A percentile compares a stretch with the other conserved stretches of the same genome.
Conservation (phyloP, 306 rosid species). For the Pterocarpus santalinus region DNA sequence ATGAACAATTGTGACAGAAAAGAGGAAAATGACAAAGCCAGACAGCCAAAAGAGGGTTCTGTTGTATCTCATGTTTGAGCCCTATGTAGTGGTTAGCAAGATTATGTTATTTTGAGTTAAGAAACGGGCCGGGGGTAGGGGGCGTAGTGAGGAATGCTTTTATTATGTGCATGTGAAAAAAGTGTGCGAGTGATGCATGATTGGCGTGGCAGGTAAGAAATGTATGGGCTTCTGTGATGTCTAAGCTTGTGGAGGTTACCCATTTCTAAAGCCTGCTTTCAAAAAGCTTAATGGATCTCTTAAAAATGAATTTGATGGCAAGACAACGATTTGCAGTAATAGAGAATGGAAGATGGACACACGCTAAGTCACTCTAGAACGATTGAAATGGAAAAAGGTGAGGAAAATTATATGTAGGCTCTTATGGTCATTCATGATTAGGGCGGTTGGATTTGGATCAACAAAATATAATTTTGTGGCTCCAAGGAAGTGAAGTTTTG, state of each 20-base stretch:
- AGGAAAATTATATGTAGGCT: conserved; percentile 13
- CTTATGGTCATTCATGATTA: conserved; percentile 3
- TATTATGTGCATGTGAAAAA: conserved; percentile 46
- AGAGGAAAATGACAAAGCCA: conserved; percentile 55
- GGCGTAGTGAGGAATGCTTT: conserved; percentile 36
- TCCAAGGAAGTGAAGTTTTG: conserved; percentile 3
- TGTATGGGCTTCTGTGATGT: conserved; percentile 38
- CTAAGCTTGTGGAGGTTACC: conserved; percentile 33
- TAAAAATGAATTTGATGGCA: conserved; percentile 9
- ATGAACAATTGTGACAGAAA: conserved; percentile 51
- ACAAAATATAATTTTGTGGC: not conserved
- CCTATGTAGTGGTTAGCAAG: conserved; percentile 12
- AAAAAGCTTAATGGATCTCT: conserved; percentile 38
- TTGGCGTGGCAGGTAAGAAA: conserved; percentile 69
- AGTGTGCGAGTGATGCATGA: conserved; percentile 42
- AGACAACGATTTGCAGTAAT: conserved; percentile 33
- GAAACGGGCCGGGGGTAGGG: conserved; percentile 39
- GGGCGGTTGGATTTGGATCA: conserved; percentile 7
- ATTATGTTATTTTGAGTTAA: conserved; percentile 38
- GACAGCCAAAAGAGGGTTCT: conserved; percentile 60
- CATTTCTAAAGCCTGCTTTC: conserved; percentile 22
- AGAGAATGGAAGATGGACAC: conserved; percentile 55
- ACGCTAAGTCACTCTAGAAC: conserved; percentile 49
- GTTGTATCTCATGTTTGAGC: conserved; percentile 58
- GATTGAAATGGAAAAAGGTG: conserved; percentile 10